Evolutionary conservation across 495 filamentous ascomycete species (phyloP).

Genomic region (Xylaria grammica): DNA sequence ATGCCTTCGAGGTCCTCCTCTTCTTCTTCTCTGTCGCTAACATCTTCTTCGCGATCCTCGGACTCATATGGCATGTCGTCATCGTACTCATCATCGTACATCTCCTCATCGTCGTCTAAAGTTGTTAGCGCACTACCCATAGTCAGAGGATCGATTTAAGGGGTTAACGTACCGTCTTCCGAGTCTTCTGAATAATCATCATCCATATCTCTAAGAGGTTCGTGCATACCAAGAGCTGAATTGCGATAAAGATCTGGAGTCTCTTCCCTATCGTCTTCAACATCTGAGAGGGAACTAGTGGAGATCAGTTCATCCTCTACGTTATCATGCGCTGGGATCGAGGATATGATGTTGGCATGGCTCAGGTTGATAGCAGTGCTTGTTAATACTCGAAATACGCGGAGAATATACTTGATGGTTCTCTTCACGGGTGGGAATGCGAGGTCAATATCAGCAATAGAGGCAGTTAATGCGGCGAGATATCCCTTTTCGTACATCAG

Average conservation of each 20-base stretch:
- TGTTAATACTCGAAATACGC: conserved; percentile 84
- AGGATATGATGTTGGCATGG: conserved; percentile 71
- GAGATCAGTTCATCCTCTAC: conserved; percentile 90
- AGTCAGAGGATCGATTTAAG: neutral
- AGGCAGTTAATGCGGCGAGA: conserved; percentile 83
- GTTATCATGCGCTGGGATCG: conserved; percentile 66
- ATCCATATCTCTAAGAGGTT: conserved; percentile 74
- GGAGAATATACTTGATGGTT: conserved; percentile 93
- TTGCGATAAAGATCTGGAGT: conserved; percentile 97
- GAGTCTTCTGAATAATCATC: conserved; percentile 69
- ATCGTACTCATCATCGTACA: conserved; percentile 83
- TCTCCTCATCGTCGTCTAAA: conserved; percentile 68
- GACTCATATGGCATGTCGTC: conserved; percentile 91
- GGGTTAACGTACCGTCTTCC: conserved; percentile 57
- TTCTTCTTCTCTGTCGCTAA: conserved; percentile 83
- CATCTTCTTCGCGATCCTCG: conserved; percentile 81
- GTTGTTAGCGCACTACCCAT: conserved; percentile 34
- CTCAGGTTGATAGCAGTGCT: conserved; percentile 85
- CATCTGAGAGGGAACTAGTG: conserved; percentile 85
- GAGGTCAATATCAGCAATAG: conserved; percentile 93
- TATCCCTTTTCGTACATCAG: conserved; percentile 99
- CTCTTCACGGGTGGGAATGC: conserved; percentile 92
- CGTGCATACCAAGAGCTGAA: conserved; percentile 93
- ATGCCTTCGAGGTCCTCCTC: conserved; percentile 76
- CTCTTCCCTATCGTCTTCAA: conserved; percentile 89